Conservation (phyloP, 1,284 basidiomycete species). For the Marasmius fiardii region DNA sequence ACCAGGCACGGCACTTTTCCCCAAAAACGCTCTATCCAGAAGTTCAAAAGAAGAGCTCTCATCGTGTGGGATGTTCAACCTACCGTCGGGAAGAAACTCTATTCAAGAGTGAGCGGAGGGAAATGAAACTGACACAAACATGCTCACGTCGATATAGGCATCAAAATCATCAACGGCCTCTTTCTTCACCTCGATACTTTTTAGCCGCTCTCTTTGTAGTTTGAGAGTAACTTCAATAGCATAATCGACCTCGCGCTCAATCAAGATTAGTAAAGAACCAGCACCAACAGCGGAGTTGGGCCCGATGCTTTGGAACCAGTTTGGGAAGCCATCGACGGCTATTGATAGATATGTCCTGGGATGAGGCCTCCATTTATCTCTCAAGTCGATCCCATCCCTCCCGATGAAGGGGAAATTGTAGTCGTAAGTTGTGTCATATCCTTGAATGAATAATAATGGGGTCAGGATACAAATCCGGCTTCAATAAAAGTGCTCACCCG, state of each 20-base stretch:
- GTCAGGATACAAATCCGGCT: neutral
- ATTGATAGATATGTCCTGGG: constrained; percentile 54
- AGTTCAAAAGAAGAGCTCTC: neutral
- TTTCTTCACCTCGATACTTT: constrained; percentile 55
- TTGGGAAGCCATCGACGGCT: constrained; percentile 58
- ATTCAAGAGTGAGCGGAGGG: neutral
- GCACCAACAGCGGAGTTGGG: constrained; percentile 53
- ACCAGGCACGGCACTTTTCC: constrained; percentile 63
- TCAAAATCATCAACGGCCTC: constrained; percentile 61
- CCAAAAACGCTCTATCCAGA: constrained; percentile 52
- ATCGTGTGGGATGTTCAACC: constrained; percentile 7
- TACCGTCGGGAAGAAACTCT: constrained; percentile 49
- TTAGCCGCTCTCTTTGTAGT: constrained; percentile 55
- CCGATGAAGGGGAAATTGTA: constrained; percentile 52
- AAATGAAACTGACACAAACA: neutral
- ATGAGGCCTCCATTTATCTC: constrained; percentile 48
- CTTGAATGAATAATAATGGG: constrained; percentile 25
- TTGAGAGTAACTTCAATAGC: constrained; percentile 50
- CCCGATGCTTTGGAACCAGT: constrained; percentile 53
- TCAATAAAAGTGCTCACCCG: constrained; percentile 28
- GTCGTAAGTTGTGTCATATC: constrained; percentile 52
- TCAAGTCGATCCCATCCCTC: constrained; percentile 42
- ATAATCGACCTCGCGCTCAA: constrained; percentile 57
- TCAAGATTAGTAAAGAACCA: constrained; percentile 47
- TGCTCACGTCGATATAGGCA: constrained; percentile 44